phyloP scores from a whole-genome alignment of 2,329 filamentous ascomycete genomes.

The Claviceps purpurea region DNA sequence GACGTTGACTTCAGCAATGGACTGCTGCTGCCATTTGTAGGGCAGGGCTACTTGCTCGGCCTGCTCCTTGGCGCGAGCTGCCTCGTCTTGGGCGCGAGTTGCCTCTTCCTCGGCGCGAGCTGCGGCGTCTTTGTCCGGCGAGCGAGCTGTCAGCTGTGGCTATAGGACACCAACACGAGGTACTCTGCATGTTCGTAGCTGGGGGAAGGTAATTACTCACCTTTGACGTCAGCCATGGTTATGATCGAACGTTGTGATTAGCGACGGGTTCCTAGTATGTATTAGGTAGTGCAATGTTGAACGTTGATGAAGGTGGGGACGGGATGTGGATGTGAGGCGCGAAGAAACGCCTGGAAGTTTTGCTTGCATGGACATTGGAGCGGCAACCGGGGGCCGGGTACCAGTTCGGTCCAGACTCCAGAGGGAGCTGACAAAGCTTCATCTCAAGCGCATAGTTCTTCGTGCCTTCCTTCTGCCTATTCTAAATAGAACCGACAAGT shows the following conservation, averaged over 20 bases:
- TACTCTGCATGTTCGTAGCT: background rate
- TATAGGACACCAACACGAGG: no score
- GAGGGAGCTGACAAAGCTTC: background rate
- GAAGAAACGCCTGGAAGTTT: background rate
- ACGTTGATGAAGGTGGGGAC: background rate
- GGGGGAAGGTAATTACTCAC: background rate
- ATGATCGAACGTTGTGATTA: background rate
- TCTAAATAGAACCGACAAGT: background rate
- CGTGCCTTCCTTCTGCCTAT: background rate
- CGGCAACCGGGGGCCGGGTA: background rate
- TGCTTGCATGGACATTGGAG: background rate
- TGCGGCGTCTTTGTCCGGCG: slow-evolving; percentile 39
- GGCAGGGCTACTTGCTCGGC: slow-evolving; percentile 83
- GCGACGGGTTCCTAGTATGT: background rate
- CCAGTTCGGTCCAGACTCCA: no score
- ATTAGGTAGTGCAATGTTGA: background rate
- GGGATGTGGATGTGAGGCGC: background rate
- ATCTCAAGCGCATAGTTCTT: background rate
- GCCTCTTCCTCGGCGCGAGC: slow-evolving; percentile 57
- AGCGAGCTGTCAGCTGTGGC: slow-evolving; percentile 1
- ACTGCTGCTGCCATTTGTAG: slow-evolving; percentile 97
- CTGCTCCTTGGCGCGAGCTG: slow-evolving; percentile 55
- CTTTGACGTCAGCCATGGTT: slow-evolving; percentile 4
- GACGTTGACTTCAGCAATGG: slow-evolving; percentile 77
- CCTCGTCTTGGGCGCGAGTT: slow-evolving; percentile 42